phyloP scores from a whole-genome alignment of 345 rosid genomes.

The Salix brachista region DNA sequence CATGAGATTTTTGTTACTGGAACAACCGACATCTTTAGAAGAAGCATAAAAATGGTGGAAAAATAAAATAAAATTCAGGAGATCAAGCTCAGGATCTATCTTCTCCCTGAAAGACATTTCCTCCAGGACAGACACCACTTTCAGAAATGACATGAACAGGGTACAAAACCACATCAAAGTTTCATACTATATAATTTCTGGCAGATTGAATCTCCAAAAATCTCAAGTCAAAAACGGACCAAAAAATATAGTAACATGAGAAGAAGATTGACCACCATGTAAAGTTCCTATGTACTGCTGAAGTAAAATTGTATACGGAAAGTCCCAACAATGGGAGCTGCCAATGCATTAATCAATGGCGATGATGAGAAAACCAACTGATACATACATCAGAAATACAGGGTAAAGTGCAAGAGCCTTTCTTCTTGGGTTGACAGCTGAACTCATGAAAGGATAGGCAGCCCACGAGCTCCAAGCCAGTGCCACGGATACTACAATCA shows the following conservation, averaged over 20 bases:
- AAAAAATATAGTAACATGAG: conserved; percentile 18
- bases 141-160: not conserved
- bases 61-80: too few species aligned
- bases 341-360: conserved; percentile 53
- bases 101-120: too few species aligned
- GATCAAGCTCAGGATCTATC: too few species aligned
- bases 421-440: conserved; percentile 79
- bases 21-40: not conserved
- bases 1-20: not conserved
- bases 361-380: conserved; percentile 90
- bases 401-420: conserved; percentile 92
- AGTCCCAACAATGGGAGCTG: not conserved
- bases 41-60: too few species aligned
- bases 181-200: conserved; percentile 15
- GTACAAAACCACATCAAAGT: conserved; percentile 1
- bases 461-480: conserved; percentile 97
- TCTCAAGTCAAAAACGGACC: not conserved
- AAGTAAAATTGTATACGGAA: not conserved
- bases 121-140: not conserved
- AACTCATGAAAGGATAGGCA: conserved; percentile 92
- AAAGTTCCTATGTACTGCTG: conserved; percentile 26
- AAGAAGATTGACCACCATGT: conserved; percentile 7
- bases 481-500: conserved; percentile 62
- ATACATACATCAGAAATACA: conserved; percentile 93
- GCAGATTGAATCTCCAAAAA: conserved; percentile 11